Evolutionary conservation across 2,329 filamentous ascomycete genomes (phyloP).

Genomic region (Epichloe elymi): DNA sequence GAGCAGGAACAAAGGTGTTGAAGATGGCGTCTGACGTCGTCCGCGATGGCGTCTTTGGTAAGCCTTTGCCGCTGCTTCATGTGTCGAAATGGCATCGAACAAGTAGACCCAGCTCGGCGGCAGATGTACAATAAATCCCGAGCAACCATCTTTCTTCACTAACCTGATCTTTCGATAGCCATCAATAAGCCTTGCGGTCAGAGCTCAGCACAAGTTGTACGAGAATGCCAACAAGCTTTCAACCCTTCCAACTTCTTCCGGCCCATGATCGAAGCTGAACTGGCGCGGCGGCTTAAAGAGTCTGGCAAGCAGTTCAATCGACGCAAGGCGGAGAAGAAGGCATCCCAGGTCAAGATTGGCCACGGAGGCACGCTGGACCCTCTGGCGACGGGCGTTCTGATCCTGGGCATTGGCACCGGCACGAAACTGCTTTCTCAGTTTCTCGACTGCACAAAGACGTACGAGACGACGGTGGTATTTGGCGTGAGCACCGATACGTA

Average conservation of each 20-base stretch:
- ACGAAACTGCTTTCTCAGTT: conserved; percentile 75
- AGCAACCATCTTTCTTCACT: not conserved
- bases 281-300: conserved; percentile 41
- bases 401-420: conserved; percentile 73
- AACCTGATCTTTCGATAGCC: conserved; percentile 35
- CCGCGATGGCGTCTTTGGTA: conserved; percentile 47
- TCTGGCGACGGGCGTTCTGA: conserved; percentile 82
- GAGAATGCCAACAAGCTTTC: conserved; percentile 75
- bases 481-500: conserved; percentile 89
- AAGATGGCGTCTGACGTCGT: conserved; percentile 42
- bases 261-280: conserved; percentile 58
- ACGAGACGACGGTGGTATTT: conserved; percentile 81
- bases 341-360: conserved; percentile 75
- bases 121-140: not conserved
- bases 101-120: not conserved
- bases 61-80: conserved; percentile 9
- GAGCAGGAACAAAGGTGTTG: conserved; percentile 16
- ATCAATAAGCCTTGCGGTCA: conserved; percentile 85
- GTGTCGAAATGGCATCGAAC: too few relatives aligned
- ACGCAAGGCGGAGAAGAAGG: conserved; percentile 41
- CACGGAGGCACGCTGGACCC: conserved; percentile 95
- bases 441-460: conserved; percentile 80
- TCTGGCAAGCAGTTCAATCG: conserved; percentile 45
- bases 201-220: conserved; percentile 81
- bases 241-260: conserved; percentile 68